Conservation (phyloP, 495 filamentous ascomycete genomes). For the Haplographium delicatum region DNA sequence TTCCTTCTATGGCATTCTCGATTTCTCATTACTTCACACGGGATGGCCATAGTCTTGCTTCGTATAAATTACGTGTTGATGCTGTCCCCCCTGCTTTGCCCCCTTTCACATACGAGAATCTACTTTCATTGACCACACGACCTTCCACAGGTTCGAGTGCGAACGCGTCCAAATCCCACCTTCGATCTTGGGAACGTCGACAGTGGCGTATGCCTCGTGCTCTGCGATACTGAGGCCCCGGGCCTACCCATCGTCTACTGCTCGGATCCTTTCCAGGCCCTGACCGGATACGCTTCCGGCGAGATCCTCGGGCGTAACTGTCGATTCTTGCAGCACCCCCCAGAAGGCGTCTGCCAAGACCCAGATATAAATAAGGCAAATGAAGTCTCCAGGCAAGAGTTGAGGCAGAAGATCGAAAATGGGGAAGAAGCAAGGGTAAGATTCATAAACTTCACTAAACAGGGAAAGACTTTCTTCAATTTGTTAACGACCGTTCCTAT, state of each 20-base stretch:
- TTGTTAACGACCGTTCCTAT: constrained; percentile 45
- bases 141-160: constrained; percentile 31
- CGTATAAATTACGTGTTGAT: too few relatives aligned
- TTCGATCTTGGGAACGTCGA: constrained; percentile 43
- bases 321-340: constrained; percentile 46
- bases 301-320: constrained; percentile 46
- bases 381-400: constrained; percentile 30
- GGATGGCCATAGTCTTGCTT: too few relatives aligned
- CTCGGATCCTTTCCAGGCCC: constrained; percentile 34
- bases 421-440: constrained; percentile 37
- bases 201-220: constrained; percentile 38
- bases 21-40: neutral
- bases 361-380: constrained; percentile 28
- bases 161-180: constrained; percentile 37
- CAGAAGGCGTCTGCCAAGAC: constrained; percentile 24
- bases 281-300: constrained; percentile 38
- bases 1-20: neutral
- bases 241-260: constrained; percentile 47
- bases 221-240: constrained; percentile 40
- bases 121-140: neutral
- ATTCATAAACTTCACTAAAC: constrained; percentile 45
- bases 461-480: constrained; percentile 40
- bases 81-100: too few relatives aligned
- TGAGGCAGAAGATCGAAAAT: constrained; percentile 35
- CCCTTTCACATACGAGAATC: too few relatives aligned